Base-by-base conservation (phyloP, 805 yeast species). In the Yamadazyma laniorum region DNA sequence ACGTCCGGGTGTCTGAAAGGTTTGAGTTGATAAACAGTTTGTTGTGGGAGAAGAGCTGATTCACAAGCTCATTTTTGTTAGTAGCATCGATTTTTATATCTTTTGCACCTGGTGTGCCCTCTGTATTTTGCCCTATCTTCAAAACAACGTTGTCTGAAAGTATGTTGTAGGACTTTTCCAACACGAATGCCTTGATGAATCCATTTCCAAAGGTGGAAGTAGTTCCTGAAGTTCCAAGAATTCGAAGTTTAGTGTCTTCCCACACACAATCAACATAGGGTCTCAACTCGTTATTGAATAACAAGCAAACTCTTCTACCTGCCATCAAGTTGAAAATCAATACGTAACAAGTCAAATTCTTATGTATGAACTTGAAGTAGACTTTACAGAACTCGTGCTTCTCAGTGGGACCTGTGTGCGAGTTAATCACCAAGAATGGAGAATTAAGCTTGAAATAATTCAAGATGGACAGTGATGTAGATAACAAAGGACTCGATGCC, bases 121-220 rank as follows among this genome's bases (percentile, higher is more conserved):
- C 18, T 16, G 22, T 27, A 13, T 22, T 17, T 12, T 22, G 19
- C 5, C 6, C 4, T 34, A 13, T 16, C 13, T 47, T 44, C 2
- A 37, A 11, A 14, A 29, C 22, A n/a, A 58, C 36, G 13, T 49
- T 53, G 36, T 58, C 61, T 4, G 49, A 49, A 6, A 62, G 50
- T 11, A 50, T 31, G 1, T 49, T 44, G n/a, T 55, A 42, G 4
- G 42, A 37, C 5, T 43, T 35, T 5, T 42, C 34, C 43, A 62
- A 40, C 11, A 57, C 51, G 30, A 44, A 52, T 25, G 57, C 35
- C 26, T 53, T 48, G 25, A 60, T 48, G n/a, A 56, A 42, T 1
- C 62, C 61, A 32, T 54, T 59, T 9, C 65, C 65, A 43, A 63
- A 63, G 2, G 67, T 60, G 17, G 68, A 62, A 3, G 62, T 49